Conservation (phyloP, 805 yeast species). For the Candida dendrica region DNA sequence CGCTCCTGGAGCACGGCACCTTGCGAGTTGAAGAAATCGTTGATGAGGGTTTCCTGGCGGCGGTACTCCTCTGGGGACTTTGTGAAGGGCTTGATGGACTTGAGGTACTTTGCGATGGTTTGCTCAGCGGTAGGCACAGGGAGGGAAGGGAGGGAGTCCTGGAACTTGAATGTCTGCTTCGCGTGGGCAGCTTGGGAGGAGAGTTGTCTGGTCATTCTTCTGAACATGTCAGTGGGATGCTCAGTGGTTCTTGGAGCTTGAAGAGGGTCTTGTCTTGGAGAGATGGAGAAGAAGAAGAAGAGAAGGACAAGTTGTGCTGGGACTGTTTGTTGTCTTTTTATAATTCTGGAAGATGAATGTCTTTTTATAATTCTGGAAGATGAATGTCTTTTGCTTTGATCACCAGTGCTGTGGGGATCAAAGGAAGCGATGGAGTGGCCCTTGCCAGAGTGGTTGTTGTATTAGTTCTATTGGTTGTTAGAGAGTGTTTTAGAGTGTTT, state of each 20-base stretch:
- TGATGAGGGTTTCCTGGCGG: constrained; percentile 48
- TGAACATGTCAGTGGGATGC: constrained; percentile 3
- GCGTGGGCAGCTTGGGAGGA: constrained; percentile 9
- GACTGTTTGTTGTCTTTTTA: not conserved
- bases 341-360: not conserved
- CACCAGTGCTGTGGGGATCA: constrained; percentile 8
- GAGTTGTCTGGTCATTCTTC: constrained; percentile 20
- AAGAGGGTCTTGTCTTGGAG: too few relatives aligned
- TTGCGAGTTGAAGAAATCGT: constrained; percentile 61
- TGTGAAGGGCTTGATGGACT: constrained; percentile 63
- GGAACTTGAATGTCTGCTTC: constrained; percentile 54
- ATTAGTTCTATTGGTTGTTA: too few relatives aligned
- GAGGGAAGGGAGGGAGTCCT: constrained; percentile 66
- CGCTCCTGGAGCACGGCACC: constrained; percentile 67
- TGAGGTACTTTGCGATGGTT: constrained; percentile 63
- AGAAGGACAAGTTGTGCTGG: too few relatives aligned
- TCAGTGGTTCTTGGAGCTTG: not conserved
- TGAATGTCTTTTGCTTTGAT: not conserved
- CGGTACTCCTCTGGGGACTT: constrained; percentile 43
- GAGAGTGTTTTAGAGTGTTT: too few relatives aligned
- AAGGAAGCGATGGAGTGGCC: constrained; percentile 2
- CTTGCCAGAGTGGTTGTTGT: too few relatives aligned
- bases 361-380: not conserved
- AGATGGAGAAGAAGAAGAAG: too few relatives aligned
- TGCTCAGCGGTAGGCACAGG: constrained; percentile 81